Conservation (phyloP, 805 yeast species). For the Candida vaughaniae region DNA sequence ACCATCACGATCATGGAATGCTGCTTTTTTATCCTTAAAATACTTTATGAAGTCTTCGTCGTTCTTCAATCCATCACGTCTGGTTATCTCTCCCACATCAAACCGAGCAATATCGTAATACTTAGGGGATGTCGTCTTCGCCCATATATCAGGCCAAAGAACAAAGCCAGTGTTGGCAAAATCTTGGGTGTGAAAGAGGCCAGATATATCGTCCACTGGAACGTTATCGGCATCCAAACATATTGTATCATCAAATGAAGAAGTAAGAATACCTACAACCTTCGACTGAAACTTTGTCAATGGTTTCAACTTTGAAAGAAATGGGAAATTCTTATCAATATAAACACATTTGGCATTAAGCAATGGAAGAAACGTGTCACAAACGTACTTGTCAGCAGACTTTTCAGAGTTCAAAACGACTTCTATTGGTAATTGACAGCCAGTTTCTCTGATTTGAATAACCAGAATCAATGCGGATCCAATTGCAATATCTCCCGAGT, state of each 20-base stretch:
- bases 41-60: constrained; percentile 23
- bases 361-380: constrained; percentile 23
- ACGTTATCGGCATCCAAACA: constrained; percentile 34
- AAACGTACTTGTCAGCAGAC: constrained; percentile 25
- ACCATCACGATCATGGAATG: constrained; percentile 34
- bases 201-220: constrained; percentile 31
- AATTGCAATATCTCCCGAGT: constrained; percentile 23
- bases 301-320: not conserved
- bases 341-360: constrained; percentile 28
- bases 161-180: constrained; percentile 26
- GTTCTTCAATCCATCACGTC: constrained; percentile 29
- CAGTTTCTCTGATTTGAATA: constrained; percentile 30
- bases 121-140: constrained; percentile 29
- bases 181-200: constrained; percentile 22
- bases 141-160: constrained; percentile 40
- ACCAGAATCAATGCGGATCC: constrained; percentile 29
- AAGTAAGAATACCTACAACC: constrained; percentile 29
- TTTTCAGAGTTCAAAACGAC: constrained; percentile 24
- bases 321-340: constrained; percentile 19
- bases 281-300: constrained; percentile 27
- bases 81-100: constrained; percentile 26
- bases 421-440: constrained; percentile 35
- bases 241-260: constrained; percentile 33
- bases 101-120: constrained; percentile 33
- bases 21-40: constrained; percentile 18